Evolutionary conservation across 129 eudicot species (phyloP), one percentile per base, ranked within the genome.

Genomic region (Flaveria ramosissima): DNA sequence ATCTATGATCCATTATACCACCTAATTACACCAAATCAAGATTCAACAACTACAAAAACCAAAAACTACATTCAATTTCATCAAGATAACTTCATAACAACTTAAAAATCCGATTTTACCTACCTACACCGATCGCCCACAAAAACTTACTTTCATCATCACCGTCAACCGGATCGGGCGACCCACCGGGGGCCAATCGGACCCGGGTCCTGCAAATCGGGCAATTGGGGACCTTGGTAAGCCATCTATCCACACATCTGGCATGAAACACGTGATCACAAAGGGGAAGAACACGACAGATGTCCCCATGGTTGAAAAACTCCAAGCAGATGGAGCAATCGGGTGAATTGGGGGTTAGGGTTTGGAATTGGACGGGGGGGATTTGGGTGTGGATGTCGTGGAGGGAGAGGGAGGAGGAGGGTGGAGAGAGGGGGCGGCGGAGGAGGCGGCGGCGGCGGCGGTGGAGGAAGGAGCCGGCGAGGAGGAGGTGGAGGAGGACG

Each of bases 311-410:
- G 11, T 39, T 55, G n/a, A 87, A 78, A 50, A 23, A 10, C 48
- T 89, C 97, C 85, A 89, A 71, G 51, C 97, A 92, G 11, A 92
- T 86, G 11, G 97, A 87, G 14, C 97, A 92, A 60, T 85, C 86
- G 2, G 80, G 83, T 68, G 77, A 20, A 21, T 50, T 39, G 45
- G 21, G 0, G 21, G 46, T 32, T 32, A 32, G 39, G 8, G 62
- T 3, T 19, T 62, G 36, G 70, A 75, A 88, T 50, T 63, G 60
- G 59, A 81, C 80, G 15, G 79, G 70, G 0, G 95, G 91, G 21
- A 82, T 68, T 46, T 78, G 72, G 73, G 68, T 53, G 6, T 74
- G 77, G 5, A 82, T 60, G 72, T 64, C 62, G 20, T 50, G 80
- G 32, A 68, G 39, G 56, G 85, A 64, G 59, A 26, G 71, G 78